Evolutionary conservation across 768 basidiomycete species (phyloP).

Genomic region (Coprinellus aureogranulatus): DNA sequence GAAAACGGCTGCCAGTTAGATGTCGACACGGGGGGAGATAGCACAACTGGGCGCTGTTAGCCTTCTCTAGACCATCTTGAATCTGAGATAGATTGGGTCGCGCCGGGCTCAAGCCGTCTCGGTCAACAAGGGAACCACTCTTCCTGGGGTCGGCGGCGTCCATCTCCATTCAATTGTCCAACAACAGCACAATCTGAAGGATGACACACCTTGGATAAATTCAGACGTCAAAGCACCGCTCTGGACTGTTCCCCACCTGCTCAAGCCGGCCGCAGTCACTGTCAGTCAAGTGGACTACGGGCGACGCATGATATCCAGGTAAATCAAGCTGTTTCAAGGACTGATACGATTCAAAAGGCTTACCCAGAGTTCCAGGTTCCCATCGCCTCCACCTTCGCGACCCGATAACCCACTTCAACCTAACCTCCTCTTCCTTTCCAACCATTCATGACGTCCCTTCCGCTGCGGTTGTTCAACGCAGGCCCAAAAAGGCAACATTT

Average conservation of each 20-base stretch:
- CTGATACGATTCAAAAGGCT: neutral
- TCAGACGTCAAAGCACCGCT: neutral
- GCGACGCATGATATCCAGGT: neutral
- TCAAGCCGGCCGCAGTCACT: neutral
- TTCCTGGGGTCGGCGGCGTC: neutral
- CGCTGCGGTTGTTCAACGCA: neutral
- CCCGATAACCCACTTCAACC: neutral
- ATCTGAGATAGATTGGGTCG: neutral
- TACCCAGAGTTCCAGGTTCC: too few species aligned
- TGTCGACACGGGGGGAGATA: neutral
- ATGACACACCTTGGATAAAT: neutral
- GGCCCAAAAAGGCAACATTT: slow-evolving; percentile 11
- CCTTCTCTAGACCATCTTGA: neutral
- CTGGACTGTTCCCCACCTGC: neutral
- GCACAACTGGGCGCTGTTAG: neutral
- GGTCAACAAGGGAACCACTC: neutral
- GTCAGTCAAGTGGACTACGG: neutral
- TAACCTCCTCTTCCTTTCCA: neutral
- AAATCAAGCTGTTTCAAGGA: neutral
- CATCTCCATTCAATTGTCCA: neutral
- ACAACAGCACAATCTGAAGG: neutral
- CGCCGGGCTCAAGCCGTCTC: neutral
- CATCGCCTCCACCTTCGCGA: too few species aligned
- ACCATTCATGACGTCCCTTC: neutral
- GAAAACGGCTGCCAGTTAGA: neutral